Evolutionary conservation across 2,329 filamentous ascomycete genomes (phyloP), one percentile per base, ranked within the genome.

Genomic region (Aspergillus awamori): DNA sequence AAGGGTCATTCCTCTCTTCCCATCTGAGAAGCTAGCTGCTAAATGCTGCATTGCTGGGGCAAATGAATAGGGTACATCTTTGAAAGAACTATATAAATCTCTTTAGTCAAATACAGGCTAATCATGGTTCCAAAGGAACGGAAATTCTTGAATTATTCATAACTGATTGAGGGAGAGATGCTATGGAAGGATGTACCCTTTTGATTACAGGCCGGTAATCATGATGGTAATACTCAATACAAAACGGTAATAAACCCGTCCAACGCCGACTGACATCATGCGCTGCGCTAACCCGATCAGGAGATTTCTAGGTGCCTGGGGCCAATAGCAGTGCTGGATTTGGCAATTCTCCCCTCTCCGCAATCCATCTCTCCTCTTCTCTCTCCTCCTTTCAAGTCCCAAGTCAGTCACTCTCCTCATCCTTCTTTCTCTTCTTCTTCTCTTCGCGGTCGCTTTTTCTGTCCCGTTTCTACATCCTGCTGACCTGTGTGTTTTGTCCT

Each of bases 201-300:
- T 36, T 36, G 33, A 36, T 36, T 36, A 36, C 33, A 2, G 4
- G 33, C 33, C 11, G 33, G 33, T 15, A 36, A 36, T 36, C 4
- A 0, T 20, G 39, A 2, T 17, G 39, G 17, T 43, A 43, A 41
- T 36, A 52, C 24, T 24, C 24, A 8, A 45, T 45, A 45, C 39
- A n/a, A 20, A 43, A 43, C 39, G 13, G 41, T 45, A 45, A 17
- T 8, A 24, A 45, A 45, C 4, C 41, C 8, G 22, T 38, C 8
- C 10, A 54, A 48, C 51, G 52, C 57, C 53, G 57, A 66, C 59
- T 65, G 53, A 61, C 36, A 58, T 61, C 53, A 61, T 53, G 26
- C 22, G 38, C 30, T 3, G 38, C 39, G 54, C 59, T 61, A 61
- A 52, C 59, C 52, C 22, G 13, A 61, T 53, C 33, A 22, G 33